Evolutionary conservation across 2,329 filamentous ascomycete species (phyloP).

Genomic region (Helotiales sp.): DNA sequence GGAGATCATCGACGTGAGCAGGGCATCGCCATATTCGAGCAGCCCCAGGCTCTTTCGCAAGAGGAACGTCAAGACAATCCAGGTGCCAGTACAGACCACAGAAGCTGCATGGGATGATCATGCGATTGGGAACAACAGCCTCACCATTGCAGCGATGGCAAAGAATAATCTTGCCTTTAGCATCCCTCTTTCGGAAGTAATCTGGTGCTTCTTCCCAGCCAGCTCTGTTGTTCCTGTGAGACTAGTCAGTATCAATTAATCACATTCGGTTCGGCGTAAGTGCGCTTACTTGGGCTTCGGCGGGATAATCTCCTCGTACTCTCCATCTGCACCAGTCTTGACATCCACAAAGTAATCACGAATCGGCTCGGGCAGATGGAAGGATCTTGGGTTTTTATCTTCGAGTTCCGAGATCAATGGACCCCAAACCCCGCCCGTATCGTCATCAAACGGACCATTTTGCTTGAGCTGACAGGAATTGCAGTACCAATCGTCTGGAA

Average conservation of each 20-base stretch:
- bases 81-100: constrained; percentile 88
- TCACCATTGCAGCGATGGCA: constrained; percentile 77
- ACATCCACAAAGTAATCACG: constrained; percentile 83
- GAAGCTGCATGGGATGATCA: constrained; percentile 84
- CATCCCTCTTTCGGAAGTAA: constrained; percentile 70
- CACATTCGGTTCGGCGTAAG: background rate
- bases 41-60: constrained; percentile 76
- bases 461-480: constrained; percentile 66
- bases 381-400: constrained; percentile 72
- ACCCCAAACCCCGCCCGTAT: constrained; percentile 58
- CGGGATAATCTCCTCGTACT: constrained; percentile 73
- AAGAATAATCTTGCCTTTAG: constrained; percentile 74
- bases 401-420: constrained; percentile 68
- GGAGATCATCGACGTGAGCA: constrained; percentile 79
- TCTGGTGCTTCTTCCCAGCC: constrained; percentile 68
- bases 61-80: constrained; percentile 86
- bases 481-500: constrained; percentile 85
- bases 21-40: constrained; percentile 86
- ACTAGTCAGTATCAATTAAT: background rate
- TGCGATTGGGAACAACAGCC: constrained; percentile 61
- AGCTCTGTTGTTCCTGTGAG: constrained; percentile 18
- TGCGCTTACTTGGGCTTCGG: constrained; percentile 63
- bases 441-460: constrained; percentile 46
- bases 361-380: constrained; percentile 71
- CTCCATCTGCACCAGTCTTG: constrained; percentile 74